A percentile compares a stretch with the other conserved stretches of the same genome.
phyloP scores from a whole-genome alignment of 305 asterid species.

The Withania somnifera region DNA sequence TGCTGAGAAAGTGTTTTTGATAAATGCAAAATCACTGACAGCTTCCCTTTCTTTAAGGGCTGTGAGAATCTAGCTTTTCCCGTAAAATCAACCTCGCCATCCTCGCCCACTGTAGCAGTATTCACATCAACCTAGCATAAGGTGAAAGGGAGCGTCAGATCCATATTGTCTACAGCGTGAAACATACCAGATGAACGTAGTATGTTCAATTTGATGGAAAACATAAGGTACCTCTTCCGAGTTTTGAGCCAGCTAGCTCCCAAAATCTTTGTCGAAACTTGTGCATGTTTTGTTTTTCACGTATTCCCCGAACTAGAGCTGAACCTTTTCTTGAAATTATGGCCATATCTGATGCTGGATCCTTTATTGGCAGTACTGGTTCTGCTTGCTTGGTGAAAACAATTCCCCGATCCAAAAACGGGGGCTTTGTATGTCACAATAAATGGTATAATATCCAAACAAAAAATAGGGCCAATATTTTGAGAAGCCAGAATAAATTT shows the following conservation, averaged over 20 bases:
- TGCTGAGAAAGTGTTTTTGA: slow-evolving; percentile 74
- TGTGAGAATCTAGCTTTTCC: slow-evolving; percentile 92
- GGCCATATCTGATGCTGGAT: slow-evolving; percentile 98
- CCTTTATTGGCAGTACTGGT: slow-evolving; percentile 88
- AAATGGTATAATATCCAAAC: slow-evolving; percentile 11
- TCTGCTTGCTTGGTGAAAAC: slow-evolving; percentile 96
- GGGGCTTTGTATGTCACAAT: slow-evolving; percentile 68
- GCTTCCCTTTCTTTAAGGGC: slow-evolving; percentile 78
- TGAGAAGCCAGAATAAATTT: slow-evolving; percentile 8
- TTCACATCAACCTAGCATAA: slow-evolving; percentile 82
- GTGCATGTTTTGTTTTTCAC: slow-evolving; percentile 80
- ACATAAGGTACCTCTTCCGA: slow-evolving; percentile 62
- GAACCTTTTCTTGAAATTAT: slow-evolving; percentile 95
- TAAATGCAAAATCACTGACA: slow-evolving; percentile 72
- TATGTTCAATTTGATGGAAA: neutral
- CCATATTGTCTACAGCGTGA: neutral
- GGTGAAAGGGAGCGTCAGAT: slow-evolving; percentile 20
- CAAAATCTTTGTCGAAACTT: slow-evolving; percentile 95
- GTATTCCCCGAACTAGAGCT: slow-evolving; percentile 72
- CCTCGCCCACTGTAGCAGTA: slow-evolving; percentile 87
- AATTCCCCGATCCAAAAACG: slow-evolving; percentile 94
- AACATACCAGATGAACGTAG: neutral
- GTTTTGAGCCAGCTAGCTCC: slow-evolving; percentile 99
- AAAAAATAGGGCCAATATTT: slow-evolving; percentile 1
- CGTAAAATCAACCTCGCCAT: slow-evolving; percentile 94